Conservation (phyloP, 2,329 filamentous ascomycete genomes). For the Bipolaris zeicola region DNA sequence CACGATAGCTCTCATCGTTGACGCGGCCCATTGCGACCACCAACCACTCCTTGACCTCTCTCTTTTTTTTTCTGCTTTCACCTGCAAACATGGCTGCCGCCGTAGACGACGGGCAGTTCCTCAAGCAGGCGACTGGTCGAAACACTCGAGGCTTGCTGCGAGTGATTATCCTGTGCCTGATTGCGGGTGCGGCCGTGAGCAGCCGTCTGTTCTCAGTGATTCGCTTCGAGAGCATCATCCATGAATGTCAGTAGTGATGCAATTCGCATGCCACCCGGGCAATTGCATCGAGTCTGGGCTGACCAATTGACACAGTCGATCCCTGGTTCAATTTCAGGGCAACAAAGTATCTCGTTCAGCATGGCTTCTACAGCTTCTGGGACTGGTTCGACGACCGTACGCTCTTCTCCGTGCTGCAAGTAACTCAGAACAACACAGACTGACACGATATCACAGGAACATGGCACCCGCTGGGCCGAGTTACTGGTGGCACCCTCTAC, state of each 20-base stretch:
- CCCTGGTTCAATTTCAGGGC: conserved; percentile 99
- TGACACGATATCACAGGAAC: conserved; percentile 62
- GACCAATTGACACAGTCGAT: conserved; percentile 70
- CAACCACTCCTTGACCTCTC: conserved; percentile 28
- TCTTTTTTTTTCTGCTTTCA: conserved; percentile 24
- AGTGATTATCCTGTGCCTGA: conserved; percentile 86
- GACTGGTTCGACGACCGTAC: conserved; percentile 98
- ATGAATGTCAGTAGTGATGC: conserved; percentile 85
- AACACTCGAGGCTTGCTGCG: conserved; percentile 85
- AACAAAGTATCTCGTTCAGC: conserved; percentile 93
- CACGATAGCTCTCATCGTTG: conserved; percentile 30
- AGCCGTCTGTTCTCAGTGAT: conserved; percentile 98
- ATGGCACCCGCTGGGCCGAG: conserved; percentile 98
- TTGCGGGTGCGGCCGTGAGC: conserved; percentile 87
- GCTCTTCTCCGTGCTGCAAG: conserved; percentile 39
- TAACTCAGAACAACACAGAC: conserved; percentile 16
- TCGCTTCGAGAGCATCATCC: conserved; percentile 98
- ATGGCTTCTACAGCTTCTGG: conserved; percentile 99
- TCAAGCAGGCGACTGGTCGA: conserved; percentile 77
- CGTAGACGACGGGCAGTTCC: conserved; percentile 56
- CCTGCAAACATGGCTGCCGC: conserved; percentile 46
- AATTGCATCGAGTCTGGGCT: conserved; percentile 31
- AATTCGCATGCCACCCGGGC: neutral
- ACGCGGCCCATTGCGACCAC: conserved; percentile 40
- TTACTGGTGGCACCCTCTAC: conserved; percentile 98